These are phyloP conservation scores for Boletus semigastroideus DNA, from an alignment of 1,284 basidiomycete species.

Conservation along the genomic window DNA sequence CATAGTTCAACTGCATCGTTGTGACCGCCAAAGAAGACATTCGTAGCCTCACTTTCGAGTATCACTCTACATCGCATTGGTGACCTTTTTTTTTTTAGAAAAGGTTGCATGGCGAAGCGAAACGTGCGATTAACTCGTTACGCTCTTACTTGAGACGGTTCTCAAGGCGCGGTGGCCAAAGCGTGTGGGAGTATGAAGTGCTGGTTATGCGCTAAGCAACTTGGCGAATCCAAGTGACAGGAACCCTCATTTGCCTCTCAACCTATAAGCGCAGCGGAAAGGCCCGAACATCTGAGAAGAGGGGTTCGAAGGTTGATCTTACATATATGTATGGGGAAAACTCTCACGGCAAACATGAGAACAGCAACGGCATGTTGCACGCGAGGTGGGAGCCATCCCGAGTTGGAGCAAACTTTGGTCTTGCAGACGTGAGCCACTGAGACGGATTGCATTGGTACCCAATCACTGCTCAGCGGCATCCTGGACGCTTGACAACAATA, in stretches of 20 bases:
- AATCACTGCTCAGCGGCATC: no score
- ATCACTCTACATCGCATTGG: background rate
- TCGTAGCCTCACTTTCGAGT: background rate
- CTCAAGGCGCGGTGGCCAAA: background rate
- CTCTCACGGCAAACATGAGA: slow-evolving; percentile 9
- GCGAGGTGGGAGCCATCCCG: background rate
- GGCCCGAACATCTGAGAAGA: background rate
- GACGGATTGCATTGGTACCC: background rate
- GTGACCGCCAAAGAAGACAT: background rate
- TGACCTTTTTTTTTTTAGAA: background rate
- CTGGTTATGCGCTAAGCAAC: background rate
- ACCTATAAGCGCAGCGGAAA: no score
- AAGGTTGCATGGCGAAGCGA: background rate
- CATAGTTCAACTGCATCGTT: background rate
- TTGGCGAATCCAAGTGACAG: background rate
- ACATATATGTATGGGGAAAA: background rate
- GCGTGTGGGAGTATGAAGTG: background rate
- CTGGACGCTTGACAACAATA: no score
- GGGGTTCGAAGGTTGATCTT: background rate
- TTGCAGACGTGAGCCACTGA: background rate
- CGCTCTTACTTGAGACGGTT: background rate
- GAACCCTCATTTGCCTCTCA: no score
- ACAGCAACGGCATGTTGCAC: background rate
- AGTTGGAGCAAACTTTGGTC: background rate
- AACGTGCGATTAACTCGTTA: background rate